Evolutionary conservation across 345 rosid species (phyloP).

Genomic region (Eucalyptus guilfoylei): DNA sequence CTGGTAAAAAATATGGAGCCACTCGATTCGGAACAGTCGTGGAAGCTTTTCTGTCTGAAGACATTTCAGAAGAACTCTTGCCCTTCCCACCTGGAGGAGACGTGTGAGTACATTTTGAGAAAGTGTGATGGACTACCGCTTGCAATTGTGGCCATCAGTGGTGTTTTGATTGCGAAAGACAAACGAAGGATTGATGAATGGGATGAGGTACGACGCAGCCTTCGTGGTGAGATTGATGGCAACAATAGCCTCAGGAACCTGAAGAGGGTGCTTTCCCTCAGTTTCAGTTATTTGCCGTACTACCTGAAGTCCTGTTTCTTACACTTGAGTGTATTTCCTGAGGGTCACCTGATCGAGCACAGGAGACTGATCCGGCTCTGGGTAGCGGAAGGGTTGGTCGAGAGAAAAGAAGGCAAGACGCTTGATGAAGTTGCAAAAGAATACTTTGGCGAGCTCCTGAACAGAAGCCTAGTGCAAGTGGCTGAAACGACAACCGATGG

Average conservation of each 20-base stretch:
- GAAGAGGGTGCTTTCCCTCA: slow-evolving; percentile 21
- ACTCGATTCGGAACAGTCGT: slow-evolving; percentile 3
- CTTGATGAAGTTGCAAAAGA: slow-evolving; percentile 27
- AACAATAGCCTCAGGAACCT: slow-evolving; percentile 8
- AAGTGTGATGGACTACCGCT: slow-evolving; percentile 32
- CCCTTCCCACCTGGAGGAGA: slow-evolving; percentile 13
- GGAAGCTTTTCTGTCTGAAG: slow-evolving; percentile 22
- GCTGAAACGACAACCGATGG: not conserved
- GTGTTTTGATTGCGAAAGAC: slow-evolving; percentile 13
- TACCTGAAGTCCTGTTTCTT: slow-evolving; percentile 26
- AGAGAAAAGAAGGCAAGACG: slow-evolving; percentile 22
- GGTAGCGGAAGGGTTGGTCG: slow-evolving; percentile 32
- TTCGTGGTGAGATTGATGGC: slow-evolving; percentile 12
- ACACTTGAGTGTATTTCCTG: slow-evolving; percentile 28
- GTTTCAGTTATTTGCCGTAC: slow-evolving; percentile 27
- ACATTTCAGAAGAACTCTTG: slow-evolving; percentile 9
- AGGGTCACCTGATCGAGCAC: slow-evolving; percentile 7
- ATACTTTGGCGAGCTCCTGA: slow-evolving; percentile 23
- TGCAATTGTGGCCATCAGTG: slow-evolving; percentile 33
- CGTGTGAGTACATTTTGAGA: slow-evolving; percentile 2
- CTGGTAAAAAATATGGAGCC: slow-evolving; percentile 7
- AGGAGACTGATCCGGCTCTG: slow-evolving; percentile 19
- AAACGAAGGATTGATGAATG: slow-evolving; percentile 11
- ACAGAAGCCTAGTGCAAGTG: slow-evolving; percentile 21
- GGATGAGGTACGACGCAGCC: slow-evolving; percentile 8